These are phyloP conservation scores for Fusarium anguioides DNA, from an alignment of 2,329 filamentous ascomycete genomes.

Conservation along the genomic window DNA sequence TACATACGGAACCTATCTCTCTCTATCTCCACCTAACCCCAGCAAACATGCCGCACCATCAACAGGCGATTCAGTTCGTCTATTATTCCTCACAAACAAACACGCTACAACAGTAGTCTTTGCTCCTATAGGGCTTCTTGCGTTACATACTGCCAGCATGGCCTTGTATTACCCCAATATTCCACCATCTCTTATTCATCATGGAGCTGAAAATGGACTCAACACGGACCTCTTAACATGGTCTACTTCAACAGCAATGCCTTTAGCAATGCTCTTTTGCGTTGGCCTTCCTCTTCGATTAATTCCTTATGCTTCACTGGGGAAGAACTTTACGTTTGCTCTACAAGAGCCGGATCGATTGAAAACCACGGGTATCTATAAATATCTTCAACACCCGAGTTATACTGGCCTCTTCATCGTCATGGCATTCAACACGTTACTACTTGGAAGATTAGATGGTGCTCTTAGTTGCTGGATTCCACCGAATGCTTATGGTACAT, in stretches of 20 bases:
- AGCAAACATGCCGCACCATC: constrained; percentile 11
- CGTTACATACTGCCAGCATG: constrained; percentile 39
- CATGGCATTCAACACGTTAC: constrained; percentile 42
- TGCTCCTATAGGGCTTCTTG: constrained; percentile 40
- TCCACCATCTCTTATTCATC: constrained; percentile 41
- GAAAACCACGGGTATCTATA: constrained; percentile 60
- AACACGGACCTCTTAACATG: constrained; percentile 51
- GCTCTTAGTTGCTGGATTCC: constrained; percentile 54
- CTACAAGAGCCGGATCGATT: constrained; percentile 59
- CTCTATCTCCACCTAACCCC: constrained; percentile 49
- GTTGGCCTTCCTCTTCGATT: constrained; percentile 49
- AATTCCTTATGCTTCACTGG: constrained; percentile 57
- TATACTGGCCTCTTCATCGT: constrained; percentile 59
- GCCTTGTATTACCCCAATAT: constrained; percentile 28
- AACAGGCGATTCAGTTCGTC: constrained; percentile 40
- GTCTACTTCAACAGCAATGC: constrained; percentile 50
- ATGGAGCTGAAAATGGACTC: constrained; percentile 49
- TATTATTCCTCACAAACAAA: constrained; percentile 44
- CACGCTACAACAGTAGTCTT: constrained; percentile 37
- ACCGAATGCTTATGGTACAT: constrained; percentile 19
- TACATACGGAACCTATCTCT: constrained; percentile 46
- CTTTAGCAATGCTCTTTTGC: constrained; percentile 49
- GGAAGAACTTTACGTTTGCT: constrained; percentile 64
- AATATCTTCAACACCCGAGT: constrained; percentile 63
- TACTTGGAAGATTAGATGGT: constrained; percentile 55